Conservation (phyloP, 441 rosid genomes). For the Jatropha podagrica region DNA sequence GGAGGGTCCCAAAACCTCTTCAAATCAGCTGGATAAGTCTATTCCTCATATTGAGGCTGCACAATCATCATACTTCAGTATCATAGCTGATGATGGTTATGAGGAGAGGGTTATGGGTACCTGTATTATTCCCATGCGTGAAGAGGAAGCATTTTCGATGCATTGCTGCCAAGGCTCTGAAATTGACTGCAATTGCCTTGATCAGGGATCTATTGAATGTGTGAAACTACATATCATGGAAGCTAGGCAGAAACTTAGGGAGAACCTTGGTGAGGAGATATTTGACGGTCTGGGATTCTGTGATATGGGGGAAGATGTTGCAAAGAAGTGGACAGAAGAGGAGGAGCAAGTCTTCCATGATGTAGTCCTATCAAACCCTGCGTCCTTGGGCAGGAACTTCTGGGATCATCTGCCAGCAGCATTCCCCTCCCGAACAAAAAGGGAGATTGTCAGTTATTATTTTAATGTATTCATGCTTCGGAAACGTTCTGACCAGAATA, state of each 20-base stretch:
- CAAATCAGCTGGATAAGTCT: slow-evolving; percentile 12
- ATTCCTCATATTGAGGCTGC: slow-evolving; percentile 17
- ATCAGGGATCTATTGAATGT: slow-evolving; percentile 43
- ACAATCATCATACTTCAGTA: slow-evolving; percentile 1
- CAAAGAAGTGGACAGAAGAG: slow-evolving; percentile 41
- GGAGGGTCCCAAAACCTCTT: slow-evolving; percentile 22
- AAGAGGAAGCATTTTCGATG: slow-evolving; percentile 19
- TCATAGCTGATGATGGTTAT: slow-evolving; percentile 21
- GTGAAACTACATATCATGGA: slow-evolving; percentile 41
- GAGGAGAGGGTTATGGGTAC: slow-evolving; percentile 37
- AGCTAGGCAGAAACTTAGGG: slow-evolving; percentile 38
- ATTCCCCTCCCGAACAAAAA: slow-evolving; percentile 41
- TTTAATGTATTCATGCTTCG: slow-evolving; percentile 49
- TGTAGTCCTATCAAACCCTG: slow-evolving; percentile 39
- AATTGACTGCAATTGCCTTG: slow-evolving; percentile 36
- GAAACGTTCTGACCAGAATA: slow-evolving; percentile 46
- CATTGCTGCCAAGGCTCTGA: slow-evolving; percentile 25
- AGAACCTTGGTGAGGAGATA: slow-evolving; percentile 40
- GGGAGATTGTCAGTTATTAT: slow-evolving; percentile 47
- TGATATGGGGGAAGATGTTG: slow-evolving; percentile 53
- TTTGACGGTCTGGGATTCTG: slow-evolving; percentile 41
- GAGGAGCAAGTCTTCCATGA: slow-evolving; percentile 42
- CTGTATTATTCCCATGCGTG: slow-evolving; percentile 42
- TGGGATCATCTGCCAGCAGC: slow-evolving; percentile 42
- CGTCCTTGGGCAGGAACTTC: slow-evolving; percentile 36